Conservation (phyloP, 2,329 filamentous ascomycete species). For the Alternaria conjuncta region DNA sequence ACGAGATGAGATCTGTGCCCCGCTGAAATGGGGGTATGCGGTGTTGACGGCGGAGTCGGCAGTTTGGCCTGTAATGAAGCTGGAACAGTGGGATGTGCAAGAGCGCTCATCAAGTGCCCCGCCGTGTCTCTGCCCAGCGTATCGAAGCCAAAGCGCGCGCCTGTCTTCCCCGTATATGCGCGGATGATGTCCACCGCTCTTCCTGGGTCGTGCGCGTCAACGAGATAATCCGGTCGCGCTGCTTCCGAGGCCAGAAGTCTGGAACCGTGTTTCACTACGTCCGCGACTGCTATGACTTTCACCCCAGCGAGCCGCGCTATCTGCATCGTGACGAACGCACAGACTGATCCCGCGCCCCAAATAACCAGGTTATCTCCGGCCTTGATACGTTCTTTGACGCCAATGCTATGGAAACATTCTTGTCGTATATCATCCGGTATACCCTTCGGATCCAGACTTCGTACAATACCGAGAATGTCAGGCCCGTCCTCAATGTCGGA, state of each 20-base stretch:
- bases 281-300: constrained; percentile 69
- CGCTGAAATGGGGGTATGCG: constrained; percentile 24
- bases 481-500: constrained; percentile 60
- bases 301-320: constrained; percentile 71
- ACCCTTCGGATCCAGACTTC: constrained; percentile 52
- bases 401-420: constrained; percentile 67
- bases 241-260: constrained; percentile 45
- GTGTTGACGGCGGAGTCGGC: constrained; percentile 41
- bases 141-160: constrained; percentile 72
- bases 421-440: constrained; percentile 67
- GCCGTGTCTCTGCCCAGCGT: constrained; percentile 71
- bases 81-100: constrained; percentile 42
- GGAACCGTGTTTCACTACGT: constrained; percentile 70
- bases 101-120: constrained; percentile 60
- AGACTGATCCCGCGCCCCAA: constrained; percentile 77
- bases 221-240: constrained; percentile 66
- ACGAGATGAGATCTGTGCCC: constrained; percentile 62
- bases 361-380: constrained; percentile 73
- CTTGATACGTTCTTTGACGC: constrained; percentile 59
- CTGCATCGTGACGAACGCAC: constrained; percentile 70
- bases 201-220: constrained; percentile 70
- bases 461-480: constrained; percentile 62
- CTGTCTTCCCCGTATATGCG: constrained; percentile 59
- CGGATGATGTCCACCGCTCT: constrained; percentile 71
- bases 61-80: constrained; percentile 4